Conservation (phyloP, 352 stramenopile genomes). For the Discostella stelligera region DNA sequence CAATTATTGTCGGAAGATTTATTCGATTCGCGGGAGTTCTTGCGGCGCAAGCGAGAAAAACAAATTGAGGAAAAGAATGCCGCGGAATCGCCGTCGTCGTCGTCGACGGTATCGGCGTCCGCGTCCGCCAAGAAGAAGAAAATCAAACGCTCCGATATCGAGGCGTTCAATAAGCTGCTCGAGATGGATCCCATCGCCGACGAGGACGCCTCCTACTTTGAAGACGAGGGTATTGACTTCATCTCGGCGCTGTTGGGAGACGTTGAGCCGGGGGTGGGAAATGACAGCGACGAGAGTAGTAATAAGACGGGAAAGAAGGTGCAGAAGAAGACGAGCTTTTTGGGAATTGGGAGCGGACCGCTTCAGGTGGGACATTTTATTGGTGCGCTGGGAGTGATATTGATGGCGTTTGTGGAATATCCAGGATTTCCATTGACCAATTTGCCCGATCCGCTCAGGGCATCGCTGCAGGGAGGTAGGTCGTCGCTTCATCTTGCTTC, state of each 20-base stretch:
- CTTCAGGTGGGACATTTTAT: conserved; percentile 82
- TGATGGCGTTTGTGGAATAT: conserved; percentile 82
- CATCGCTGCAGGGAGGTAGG: conserved; percentile 70
- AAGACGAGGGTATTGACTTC: conserved; percentile 65
- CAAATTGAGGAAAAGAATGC: conserved; percentile 33
- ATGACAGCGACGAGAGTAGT: conserved; percentile 18
- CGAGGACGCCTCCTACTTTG: conserved; percentile 76
- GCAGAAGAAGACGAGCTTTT: conserved; percentile 64
- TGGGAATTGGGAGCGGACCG: conserved; percentile 71
- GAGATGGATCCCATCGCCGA: conserved; percentile 77
- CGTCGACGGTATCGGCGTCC: not conserved
- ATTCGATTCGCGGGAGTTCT: conserved; percentile 51
- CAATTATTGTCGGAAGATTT: conserved; percentile 29
- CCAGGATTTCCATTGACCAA: conserved; percentile 82
- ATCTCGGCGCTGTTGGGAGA: conserved; percentile 71
- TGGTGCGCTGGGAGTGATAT: conserved; percentile 65
- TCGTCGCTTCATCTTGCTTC: conserved; percentile 8
- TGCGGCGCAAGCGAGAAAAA: conserved; percentile 45
- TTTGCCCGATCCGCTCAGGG: conserved; percentile 68
- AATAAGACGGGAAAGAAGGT: conserved; percentile 50
- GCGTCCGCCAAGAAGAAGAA: conserved; percentile 28
- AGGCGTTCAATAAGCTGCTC: conserved; percentile 53
- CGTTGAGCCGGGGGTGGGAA: conserved; percentile 36
- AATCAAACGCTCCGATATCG: conserved; percentile 42
- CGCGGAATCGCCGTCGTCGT: too few species aligned